A percentile compares a stretch with the other conserved stretches of the same genome.
phyloP scores from a whole-genome alignment of 2,329 filamentous ascomycete species.

The Paramyrothecium roridum region DNA sequence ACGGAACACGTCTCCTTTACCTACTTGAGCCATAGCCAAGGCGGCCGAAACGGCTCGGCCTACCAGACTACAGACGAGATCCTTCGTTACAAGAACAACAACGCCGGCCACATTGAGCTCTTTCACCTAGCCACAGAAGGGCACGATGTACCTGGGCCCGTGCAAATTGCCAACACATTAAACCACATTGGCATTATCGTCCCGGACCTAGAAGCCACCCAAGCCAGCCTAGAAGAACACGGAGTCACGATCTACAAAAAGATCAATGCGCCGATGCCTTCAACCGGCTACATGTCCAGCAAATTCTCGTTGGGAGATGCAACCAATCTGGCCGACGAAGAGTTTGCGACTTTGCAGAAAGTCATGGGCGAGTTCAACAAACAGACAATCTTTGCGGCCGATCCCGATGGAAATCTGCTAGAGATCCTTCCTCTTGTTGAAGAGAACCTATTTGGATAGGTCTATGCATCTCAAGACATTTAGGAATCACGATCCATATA shows the following conservation, averaged over 20 bases:
- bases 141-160: conserved; percentile 13
- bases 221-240: conserved; percentile 17
- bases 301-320: conserved; percentile 10
- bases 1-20: conserved; percentile 24
- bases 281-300: neutral
- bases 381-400: conserved; percentile 14
- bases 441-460: neutral
- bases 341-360: conserved; percentile 6
- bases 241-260: conserved; percentile 23
- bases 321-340: conserved; percentile 7
- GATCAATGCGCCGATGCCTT: conserved; percentile 10
- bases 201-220: conserved; percentile 22
- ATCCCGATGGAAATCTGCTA: conserved; percentile 20
- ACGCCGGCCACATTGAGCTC: conserved; percentile 27
- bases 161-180: conserved; percentile 23
- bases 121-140: conserved; percentile 17
- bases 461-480: too few species aligned
- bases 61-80: conserved; percentile 30
- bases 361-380: conserved; percentile 8
- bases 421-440: conserved; percentile 15
- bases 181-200: conserved; percentile 32
- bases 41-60: conserved; percentile 32
- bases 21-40: conserved; percentile 31
- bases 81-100: conserved; percentile 28
- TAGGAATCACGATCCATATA: too few species aligned